Evolutionary conservation across 2,329 filamentous ascomycete species (phyloP), one percentile per base, ranked within the genome.

Genomic region (Aspergillus aculeatus): DNA sequence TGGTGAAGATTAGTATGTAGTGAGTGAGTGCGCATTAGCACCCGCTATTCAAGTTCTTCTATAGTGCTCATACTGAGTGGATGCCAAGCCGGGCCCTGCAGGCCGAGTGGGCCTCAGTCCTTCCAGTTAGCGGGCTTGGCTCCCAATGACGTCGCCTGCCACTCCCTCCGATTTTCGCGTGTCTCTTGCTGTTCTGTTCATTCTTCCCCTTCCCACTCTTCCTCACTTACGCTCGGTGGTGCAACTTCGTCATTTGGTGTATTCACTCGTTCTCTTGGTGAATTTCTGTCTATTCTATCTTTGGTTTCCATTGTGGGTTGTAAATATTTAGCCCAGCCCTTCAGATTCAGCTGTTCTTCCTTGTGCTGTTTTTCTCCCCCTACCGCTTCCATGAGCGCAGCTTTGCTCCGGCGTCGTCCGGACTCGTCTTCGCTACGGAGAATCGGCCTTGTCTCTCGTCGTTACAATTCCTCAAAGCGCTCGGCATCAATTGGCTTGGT

Each of bases 331-430:
- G 9, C 16, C 32, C 53, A 16, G 44, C 11, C 16, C 53, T 38
- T 26, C 41, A 12, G 19, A 44, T 14, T 54, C 41, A 4, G 29
- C 41, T 12, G 53, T 48, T 44, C 47, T 47, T 41, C 21, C 47
- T 47, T 41, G 41, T 23, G 23, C 24, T 19, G 31, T 55, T 58
- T 54, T 53, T 44, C 49, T 38, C 31, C 53, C 53, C 54, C 57
- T 52, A 47, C 58, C 16, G 59, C 49, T 54, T 64, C 63, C 57
- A 73, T 75, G 70, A 72, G 69, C 66, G 69, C 70, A 62, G 66
- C 65, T 62, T 66, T 75, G 58, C 66, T 69, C 61, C 69, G 69
- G 67, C 64, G 64, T 65, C 69, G 69, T 62, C 62, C 68, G 67
- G 68, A 66, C 60, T 58, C 66, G 56, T 61, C 64, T 54, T 66